Evolutionary conservation across 805 yeast species (phyloP), one percentile per base, ranked within the genome.

Genomic region (Sugiyamaella lignohabitans): DNA sequence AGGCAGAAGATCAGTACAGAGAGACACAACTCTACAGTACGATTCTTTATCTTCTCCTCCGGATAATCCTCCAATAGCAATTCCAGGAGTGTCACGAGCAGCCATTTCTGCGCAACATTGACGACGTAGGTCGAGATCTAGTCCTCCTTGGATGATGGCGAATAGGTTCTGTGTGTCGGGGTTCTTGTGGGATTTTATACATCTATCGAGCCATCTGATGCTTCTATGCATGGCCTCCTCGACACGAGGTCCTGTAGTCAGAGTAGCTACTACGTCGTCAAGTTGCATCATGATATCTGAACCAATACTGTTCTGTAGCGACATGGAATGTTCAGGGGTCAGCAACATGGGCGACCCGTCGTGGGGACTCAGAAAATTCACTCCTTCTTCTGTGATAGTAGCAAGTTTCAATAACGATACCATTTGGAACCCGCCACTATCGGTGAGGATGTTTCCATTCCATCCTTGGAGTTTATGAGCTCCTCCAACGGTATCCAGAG

Each of bases 261-360:
- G 56, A 1, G 74, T 68, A 29, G 66, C 62, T 3, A 70, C 73
- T 4, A 70, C 74, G 45, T 70, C 74, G 55, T 70, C 74, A 47
- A 70, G 59, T 53, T 70, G 74, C 74, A 70, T 70, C 63, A 70
- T 71, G 47, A 70, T 70, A 46, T 70, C 74, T 14, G 72, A 64
- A 2, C 74, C 74, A 36, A 70, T 70, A 41, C 67, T 59, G 51
- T 70, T 70, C 48, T 70, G 74, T 36, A 70, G 58, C 29, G 66
- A 59, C 50, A 70, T 70, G n/a, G 74, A 70, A 49, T 70, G 74
- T 55, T 70, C 74, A 1, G 74, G 74, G 4, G 74, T 70, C 38
- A 70, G 54, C 19, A 70, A 62, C 74, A 70, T 70, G 11, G 74
- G 74, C 2, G 71, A 47, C 19, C 71, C 72, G 45, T 70, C 74